A percentile compares a stretch with the other conserved stretches of the same genome.
Evolutionary conservation across 805 yeast genomes (phyloP).

Genomic region (Yamadazyma paraphyllophila): DNA sequence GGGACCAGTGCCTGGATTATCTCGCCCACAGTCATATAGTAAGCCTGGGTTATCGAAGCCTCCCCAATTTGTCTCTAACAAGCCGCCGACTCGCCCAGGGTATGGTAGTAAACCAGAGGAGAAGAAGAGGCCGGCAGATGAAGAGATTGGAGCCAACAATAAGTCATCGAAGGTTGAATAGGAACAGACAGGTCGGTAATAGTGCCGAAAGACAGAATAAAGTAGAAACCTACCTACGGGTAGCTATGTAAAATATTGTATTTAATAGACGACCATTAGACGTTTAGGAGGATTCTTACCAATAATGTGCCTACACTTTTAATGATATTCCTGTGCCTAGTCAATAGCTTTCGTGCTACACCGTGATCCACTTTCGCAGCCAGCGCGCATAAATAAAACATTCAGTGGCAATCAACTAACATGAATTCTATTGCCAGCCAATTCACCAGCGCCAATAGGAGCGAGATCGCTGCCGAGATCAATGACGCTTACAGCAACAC

Average conservation of each 20-base stretch:
- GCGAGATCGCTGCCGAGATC: constrained; percentile 27
- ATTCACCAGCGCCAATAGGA: constrained; percentile 31
- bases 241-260: background rate
- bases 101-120: constrained; percentile 8
- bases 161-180: too few relatives aligned
- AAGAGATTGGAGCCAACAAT: background rate
- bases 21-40: constrained; percentile 9
- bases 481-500: constrained; percentile 18
- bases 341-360: too few relatives aligned
- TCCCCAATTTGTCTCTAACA: constrained; percentile 36
- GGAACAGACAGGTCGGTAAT: too few relatives aligned
- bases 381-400: background rate
- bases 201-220: too few relatives aligned
- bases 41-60: constrained; percentile 19
- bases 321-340: too few relatives aligned
- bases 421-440: constrained; percentile 42
- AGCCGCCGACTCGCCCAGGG: constrained; percentile 17
- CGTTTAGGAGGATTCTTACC: too few relatives aligned
- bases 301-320: too few relatives aligned
- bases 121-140: constrained; percentile 4
- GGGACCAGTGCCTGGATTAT: background rate
- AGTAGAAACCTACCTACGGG: too few relatives aligned
- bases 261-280: background rate
- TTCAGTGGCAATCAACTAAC: constrained; percentile 1
- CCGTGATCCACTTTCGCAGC: background rate